Evolutionary conservation across 352 stramenopile species (phyloP), one percentile per base, ranked within the genome.

Genomic region (Globisporangium heterothallicum): DNA sequence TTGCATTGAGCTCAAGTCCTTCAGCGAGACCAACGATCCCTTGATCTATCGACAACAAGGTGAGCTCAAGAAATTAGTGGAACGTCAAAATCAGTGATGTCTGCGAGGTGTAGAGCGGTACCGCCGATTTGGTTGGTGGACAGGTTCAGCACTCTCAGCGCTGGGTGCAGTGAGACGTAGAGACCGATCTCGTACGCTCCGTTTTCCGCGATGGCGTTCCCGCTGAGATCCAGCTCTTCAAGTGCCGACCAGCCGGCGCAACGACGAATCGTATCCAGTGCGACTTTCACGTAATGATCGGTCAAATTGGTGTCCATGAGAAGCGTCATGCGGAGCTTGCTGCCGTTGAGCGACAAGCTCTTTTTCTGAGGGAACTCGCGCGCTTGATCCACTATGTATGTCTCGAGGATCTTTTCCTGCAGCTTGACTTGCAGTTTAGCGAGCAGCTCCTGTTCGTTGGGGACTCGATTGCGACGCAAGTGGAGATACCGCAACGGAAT

Each of bases 181-280:
- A 73, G 21, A 1, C 67, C 74, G 6, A 86, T 51, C 3, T 80
- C 64, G 25, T 56, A 66, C 3, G 63, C 54, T 4, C 72, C 76
- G 3, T 35, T 53, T 34, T 66, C 56, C 5, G 58, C 66, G 29
- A 91, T 70, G 7, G 63, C 54, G 27, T 91, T 87, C 1, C 60
- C 66, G 34, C 69, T 83, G 14, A 91, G 59, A 35, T 88, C 63
- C 6, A 91, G 66, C 16, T 68, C 53, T 45, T 77, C 55, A 5
- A 90, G 54, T 1, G 43, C 3, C 6, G 56, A 47, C 64, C 55
- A 70, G 24, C 47, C 27, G 7, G 29, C 1, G 51, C 41, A 56
- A 46, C 51, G 21, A 6, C 61, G 58, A 8, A 74, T 59, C 3
- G 57, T 48, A 6, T 45, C 58, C 16, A 78, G 32, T 2, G 42